These are phyloP conservation scores for Chrysanthemum makinoi DNA, from an alignment of 129 eudicot genomes.

Conservation along the genomic window DNA sequence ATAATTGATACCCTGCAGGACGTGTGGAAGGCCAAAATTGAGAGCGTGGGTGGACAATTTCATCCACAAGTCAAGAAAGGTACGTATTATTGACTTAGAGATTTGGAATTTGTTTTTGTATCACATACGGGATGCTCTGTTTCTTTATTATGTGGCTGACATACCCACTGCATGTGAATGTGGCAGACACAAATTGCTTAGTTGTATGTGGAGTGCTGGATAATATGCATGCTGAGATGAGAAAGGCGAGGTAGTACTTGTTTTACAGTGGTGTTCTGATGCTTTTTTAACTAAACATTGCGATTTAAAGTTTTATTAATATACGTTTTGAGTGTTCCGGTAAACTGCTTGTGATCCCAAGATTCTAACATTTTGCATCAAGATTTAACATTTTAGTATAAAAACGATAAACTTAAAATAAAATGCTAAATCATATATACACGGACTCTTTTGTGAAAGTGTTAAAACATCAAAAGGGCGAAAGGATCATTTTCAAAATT, in stretches of 20 bases:
- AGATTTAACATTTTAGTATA: not conserved
- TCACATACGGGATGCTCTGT: not conserved
- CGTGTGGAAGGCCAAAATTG: conserved; percentile 63
- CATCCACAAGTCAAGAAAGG: conserved; percentile 81
- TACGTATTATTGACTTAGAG: conserved; percentile 13
- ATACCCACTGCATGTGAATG: conserved; percentile 6
- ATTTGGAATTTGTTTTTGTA: not conserved
- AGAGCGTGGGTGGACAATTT: conserved; percentile 68
- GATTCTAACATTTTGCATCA: not conserved
- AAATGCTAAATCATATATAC: no score
- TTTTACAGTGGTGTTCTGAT: not conserved
- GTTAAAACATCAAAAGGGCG: not conserved
- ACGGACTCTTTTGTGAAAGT: not conserved
- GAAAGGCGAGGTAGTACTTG: conserved; percentile 70
- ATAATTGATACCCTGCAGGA: conserved; percentile 34
- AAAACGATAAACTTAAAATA: no score
- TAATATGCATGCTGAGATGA: conserved; percentile 61
- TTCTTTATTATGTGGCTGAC: conserved; percentile 12
- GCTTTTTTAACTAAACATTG: not conserved
- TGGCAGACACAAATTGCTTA: conserved; percentile 77
- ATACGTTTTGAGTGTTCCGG: not conserved
- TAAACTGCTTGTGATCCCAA: not conserved
- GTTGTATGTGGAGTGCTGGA: conserved; percentile 62
- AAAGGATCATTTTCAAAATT: not conserved
- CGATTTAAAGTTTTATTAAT: not conserved